Base-by-base conservation (phyloP, 2,329 filamentous ascomycete species). In the Ophiostoma populinum region DNA sequence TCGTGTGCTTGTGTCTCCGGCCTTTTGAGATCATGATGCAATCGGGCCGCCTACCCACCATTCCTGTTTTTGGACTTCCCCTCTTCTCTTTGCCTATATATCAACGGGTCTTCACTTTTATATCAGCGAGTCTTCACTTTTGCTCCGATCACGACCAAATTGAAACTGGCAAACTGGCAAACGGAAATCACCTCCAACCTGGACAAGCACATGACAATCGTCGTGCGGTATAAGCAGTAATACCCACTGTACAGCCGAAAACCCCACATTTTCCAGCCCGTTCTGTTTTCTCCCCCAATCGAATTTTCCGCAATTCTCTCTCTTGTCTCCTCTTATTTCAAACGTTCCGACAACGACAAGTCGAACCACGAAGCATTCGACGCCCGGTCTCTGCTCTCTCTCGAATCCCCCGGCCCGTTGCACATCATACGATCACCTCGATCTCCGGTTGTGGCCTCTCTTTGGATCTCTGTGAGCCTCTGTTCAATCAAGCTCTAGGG, bases 391-490 rank as follows among this genome's bases (percentile, higher is more conserved):
- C 15, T 7, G 12, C 4, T 10, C 18, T 17, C 35, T 16, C 27
- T 17, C 22, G 27, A 15, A 18, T 22, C 21, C 26, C 18, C 20
- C 28, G 17, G 21, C 20, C 28, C 18, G 26, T 32, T 36, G 35
- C 28, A 15, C 6, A 12, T 28, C 25, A 8, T 6, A 25, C 29
- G 10, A 7, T n/a, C 17, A 5, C 11, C 13, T 18, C 27, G 11
- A 21, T 6, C 11, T n/a, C n/a, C n/a, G 20, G 16, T 17, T 10
- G 33, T 31, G 4, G 24, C n/a, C 12, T 22, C n/a, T 19, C 5
- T 27, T 36, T 38, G 30, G 40, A 32, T 42, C 22, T 24, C 34
- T 24, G 24, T 30, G 41, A 43, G 39, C 39, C 39, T 43, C 41
- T 43, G 39, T 35, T 30, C 26, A 19, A 32, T 35, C 40, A 40